These are phyloP conservation scores for Dactylellina haptotyla DNA, from an alignment of 2,329 filamentous ascomycete species.

Conservation along the genomic window DNA sequence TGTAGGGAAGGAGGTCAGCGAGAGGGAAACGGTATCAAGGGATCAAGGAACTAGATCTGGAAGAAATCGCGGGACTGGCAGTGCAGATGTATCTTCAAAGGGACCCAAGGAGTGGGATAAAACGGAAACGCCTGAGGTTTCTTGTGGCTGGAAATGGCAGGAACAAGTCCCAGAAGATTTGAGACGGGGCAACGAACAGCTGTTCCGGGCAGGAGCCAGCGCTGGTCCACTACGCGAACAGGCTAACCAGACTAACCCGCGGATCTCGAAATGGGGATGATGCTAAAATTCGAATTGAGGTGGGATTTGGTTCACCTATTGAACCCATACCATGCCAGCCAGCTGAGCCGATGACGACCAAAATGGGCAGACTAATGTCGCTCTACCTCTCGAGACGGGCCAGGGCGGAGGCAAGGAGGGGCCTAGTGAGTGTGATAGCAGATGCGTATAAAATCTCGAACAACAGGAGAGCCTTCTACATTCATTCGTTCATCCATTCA, in stretches of 20 bases:
- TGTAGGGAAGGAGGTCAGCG: background rate
- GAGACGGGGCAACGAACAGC: slow-evolving; percentile 39
- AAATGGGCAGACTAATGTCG: slow-evolving; percentile 34
- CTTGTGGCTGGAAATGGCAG: slow-evolving; percentile 51
- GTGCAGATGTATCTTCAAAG: slow-evolving; percentile 27
- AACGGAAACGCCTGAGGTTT: slow-evolving; percentile 48
- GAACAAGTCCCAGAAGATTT: slow-evolving; percentile 50
- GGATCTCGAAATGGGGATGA: slow-evolving; percentile 43
- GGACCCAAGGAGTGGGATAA: slow-evolving; percentile 49
- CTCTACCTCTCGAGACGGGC: background rate
- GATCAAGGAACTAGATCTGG: slow-evolving; percentile 9
- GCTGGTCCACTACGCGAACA: slow-evolving; percentile 32
- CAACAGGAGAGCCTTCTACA: slow-evolving; percentile 18
- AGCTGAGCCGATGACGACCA: slow-evolving; percentile 26
- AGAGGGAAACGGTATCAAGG: slow-evolving; percentile 14
- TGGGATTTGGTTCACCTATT: slow-evolving; percentile 25
- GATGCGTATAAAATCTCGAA: slow-evolving; percentile 31
- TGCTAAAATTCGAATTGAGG: slow-evolving; percentile 43
- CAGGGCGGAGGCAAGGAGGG: slow-evolving; percentile 26
- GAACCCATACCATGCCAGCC: background rate
- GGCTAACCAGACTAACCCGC: too few species aligned
- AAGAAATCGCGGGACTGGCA: background rate
- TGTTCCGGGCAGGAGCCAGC: slow-evolving; percentile 51
- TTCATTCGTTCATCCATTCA: too few species aligned
- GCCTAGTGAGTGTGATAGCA: slow-evolving; percentile 30